A percentile compares a stretch with the other conserved stretches of the same genome.
Evolutionary conservation across 352 stramenopile species (phyloP).

Genomic region (Aphanomyces invadans): DNA sequence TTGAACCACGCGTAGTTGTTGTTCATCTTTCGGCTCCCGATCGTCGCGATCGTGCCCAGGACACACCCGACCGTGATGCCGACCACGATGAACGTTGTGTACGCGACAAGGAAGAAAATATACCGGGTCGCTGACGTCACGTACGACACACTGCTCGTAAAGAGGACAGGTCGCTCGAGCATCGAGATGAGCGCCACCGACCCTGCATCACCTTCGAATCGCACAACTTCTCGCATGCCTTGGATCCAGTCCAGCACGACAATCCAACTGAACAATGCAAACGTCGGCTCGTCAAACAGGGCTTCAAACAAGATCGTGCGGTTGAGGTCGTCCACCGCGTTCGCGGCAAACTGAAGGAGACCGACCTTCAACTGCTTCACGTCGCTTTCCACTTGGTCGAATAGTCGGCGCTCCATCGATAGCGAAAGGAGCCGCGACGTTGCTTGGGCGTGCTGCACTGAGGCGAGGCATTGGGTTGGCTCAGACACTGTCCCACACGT

Average conservation of each 20-base stretch:
- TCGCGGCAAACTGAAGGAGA: background rate
- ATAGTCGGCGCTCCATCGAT: too few species aligned
- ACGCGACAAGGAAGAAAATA: background rate
- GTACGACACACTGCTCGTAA: background rate
- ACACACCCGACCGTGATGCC: background rate
- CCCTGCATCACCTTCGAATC: background rate
- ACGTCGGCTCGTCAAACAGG: background rate
- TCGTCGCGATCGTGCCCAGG: background rate
- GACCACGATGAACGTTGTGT: background rate
- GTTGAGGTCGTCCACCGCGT: background rate
- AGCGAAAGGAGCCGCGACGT: background rate
- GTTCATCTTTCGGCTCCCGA: background rate
- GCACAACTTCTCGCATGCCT: conserved; percentile 1
- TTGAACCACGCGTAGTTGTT: conserved; percentile 1
- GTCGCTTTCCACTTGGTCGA: background rate
- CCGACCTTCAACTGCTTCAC: background rate
- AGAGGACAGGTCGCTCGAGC: background rate
- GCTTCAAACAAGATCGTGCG: background rate
- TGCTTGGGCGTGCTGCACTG: too few species aligned
- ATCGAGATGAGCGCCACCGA: conserved; percentile 1
- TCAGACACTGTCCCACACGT: background rate
- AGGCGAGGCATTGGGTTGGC: too few species aligned
- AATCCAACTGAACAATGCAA: conserved; percentile 7
- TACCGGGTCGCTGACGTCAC: background rate
- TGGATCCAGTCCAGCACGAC: background rate